Base-by-base conservation (phyloP, 768 basidiomycete genomes). In the Phlebiopsis flavidoalba region DNA sequence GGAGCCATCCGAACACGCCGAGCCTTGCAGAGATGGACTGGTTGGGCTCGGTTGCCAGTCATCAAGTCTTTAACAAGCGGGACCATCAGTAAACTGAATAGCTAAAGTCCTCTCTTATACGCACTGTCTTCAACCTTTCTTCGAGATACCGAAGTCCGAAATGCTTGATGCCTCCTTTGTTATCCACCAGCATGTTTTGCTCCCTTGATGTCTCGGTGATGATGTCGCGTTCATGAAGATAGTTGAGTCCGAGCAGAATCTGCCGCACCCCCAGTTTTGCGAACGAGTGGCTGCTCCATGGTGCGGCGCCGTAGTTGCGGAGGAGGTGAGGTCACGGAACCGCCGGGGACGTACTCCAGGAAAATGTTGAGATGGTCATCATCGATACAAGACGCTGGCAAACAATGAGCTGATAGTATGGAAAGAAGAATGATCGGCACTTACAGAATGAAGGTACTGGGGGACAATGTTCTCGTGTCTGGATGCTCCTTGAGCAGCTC, bases 1-100 rank as follows among this genome's bases (percentile, higher is more conserved):
- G 96, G 96, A 0, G 96, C 96, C 96, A 98, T 98, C 96, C 96
- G 98, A 75, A 97, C 98, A 11, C 98, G 95, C 1, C 95, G 97
- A 1, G 97, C 97, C 73, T 98, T 97, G 5, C 98, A 76, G 7
- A 97, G 82, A 70, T 98, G 89, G 26, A 3, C 26, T 31, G 26
- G n/a, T n/a, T 31, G 26, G 48, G 87, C 82, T 22, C 89, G 86
- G 59, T 89, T 86, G 11, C 87, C 87, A 22, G 77, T 76, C 35
- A 79, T 69, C 33, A 83, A 71, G 64, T 75, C 77, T 80, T n/a
- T n/a, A n/a, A 24, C n/a, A 15, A 35, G 31, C n/a, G 12, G 45
- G 26, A 14, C 12, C 19, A 37, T 60, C 21, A 60, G 51, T 22
- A 22, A 15, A 21, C 58, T 6, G 17, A 3, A 43, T 43, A 12